A percentile compares a stretch with the other conserved stretches of the same genome.
phyloP scores from a whole-genome alignment of 1,139 yeast genomes.

The Yarrowia galli region DNA sequence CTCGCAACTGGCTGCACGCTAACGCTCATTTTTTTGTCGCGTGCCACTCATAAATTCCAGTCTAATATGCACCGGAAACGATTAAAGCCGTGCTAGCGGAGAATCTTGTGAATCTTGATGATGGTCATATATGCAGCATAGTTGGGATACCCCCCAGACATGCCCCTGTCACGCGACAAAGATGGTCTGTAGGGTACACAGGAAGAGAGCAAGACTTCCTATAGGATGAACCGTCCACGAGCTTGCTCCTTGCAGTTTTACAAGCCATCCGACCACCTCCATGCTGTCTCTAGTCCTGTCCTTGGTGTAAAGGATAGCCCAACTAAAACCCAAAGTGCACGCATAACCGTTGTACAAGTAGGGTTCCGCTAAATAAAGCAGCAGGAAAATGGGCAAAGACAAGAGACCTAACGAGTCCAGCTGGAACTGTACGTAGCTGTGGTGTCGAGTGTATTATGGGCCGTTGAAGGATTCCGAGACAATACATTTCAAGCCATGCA shows the following conservation, averaged over 20 bases:
- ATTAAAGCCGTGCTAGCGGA: not conserved
- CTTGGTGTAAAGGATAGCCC: conserved; percentile 8
- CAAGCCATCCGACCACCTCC: too few relatives aligned
- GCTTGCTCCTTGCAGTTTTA: too few relatives aligned
- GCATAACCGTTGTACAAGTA: not conserved
- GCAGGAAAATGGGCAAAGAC: not conserved
- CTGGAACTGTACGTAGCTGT: too few relatives aligned
- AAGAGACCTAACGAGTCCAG: too few relatives aligned
- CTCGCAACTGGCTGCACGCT: not conserved
- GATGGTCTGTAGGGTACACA: not conserved
- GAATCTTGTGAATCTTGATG: not conserved
- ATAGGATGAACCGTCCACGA: too few relatives aligned
- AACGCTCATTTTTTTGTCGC: not conserved
- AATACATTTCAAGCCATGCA: too few relatives aligned
- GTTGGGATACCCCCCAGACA: too few relatives aligned
- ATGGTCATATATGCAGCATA: not conserved
- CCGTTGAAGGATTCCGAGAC: too few relatives aligned
- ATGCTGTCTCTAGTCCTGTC: too few relatives aligned
- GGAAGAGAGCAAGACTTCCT: not conserved
- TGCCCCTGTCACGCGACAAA: not conserved
- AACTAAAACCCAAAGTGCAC: not conserved
- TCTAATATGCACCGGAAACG: not conserved
- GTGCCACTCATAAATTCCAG: conserved; percentile 2
- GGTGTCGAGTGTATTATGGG: too few relatives aligned
- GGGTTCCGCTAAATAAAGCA: not conserved